Evolutionary conservation across 768 basidiomycete genomes (phyloP), one percentile per base, ranked within the genome.

Genomic region (Serendipita sp.): DNA sequence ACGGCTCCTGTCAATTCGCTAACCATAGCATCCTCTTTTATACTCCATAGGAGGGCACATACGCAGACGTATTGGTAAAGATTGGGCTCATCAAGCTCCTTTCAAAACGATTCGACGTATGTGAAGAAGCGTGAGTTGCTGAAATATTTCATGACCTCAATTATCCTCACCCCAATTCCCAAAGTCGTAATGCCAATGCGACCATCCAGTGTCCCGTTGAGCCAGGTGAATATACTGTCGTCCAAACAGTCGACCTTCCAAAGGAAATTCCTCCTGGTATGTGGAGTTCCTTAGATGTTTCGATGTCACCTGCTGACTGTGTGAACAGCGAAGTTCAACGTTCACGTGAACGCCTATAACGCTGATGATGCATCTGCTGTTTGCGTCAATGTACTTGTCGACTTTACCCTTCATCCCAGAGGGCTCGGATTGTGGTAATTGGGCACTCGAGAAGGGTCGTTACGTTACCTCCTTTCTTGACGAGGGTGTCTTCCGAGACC

Each of bases 51-150:
- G 86, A 93, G 3, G 96, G 96, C 3, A 89, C 95, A 44, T 89
- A 83, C 70, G 95, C 88, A 5, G 85, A 94, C 68, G 92, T 99
- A 3, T 75, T 76, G 1, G 95, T 99, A 65, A 98, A 97, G 74
- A 79, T 98, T n/a, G 96, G 96, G 30, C 76, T 91, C 34, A 82
- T 99, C 71, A 96, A 91, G 77, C 73, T 98, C n/a, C 76, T 98
- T 36, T 74, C 78, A 51, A 96, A 90, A 77, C 71, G 68, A 16
- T 95, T 97, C 69, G 91, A 97, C 68, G 75, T 97, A 36, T 98
- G 95, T 72, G 80, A 94, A 66, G 94, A 97, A 75, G 92, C 93
- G 90, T 96, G 78, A 70, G 93, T 83, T 18, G 35, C 18, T 63
- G 65, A 36, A 32, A 28, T 58, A 64, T 38, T 44, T 34, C 66